Base-by-base conservation (phyloP, 805 yeast genomes). In the Saturnispora saitoi region DNA sequence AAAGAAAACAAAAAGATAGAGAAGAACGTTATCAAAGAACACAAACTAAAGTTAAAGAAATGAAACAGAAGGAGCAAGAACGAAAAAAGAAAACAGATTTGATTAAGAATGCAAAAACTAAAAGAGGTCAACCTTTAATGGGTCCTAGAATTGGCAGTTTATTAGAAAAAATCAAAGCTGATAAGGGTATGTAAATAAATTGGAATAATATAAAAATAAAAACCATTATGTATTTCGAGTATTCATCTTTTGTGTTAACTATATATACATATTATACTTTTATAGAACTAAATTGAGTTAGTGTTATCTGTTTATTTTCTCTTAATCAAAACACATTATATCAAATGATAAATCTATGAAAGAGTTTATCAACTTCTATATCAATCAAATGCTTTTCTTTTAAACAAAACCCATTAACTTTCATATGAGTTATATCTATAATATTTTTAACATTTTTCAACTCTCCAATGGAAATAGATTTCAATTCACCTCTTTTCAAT, bases 101-200 rank as follows among this genome's bases (percentile, higher is more conserved):
- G 20, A 56, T 81, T 45, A 67, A 71, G 8, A 70, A 74, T 50
- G 56, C 67, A 7, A 80, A 70, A 52, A 90, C 95, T 1, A 71
- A 72, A 57, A 61, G 69, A 3, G 98, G 98, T 0, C 98, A 90
- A 63, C 97, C 97, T 2, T 66, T 78, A 41, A 86, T 90, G 91
- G 96, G 88, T 0, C 95, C 96, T 14, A 77, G 95, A 64, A 86
- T 90, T 50, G 82, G 79, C 48, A 77, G 80, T 56, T 69, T 90
- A 40, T 70, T 90, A 43, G 93, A 84, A 47, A 86, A 88, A 64
- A 86, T 90, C 52, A 80, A 77, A 59, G 54, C 49, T n/a, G 52
- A 51, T 22, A 53, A 53, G 40, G 43, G 44, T 22, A 22, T 39
- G n/a, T 45, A 19, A 32, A 11, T 31, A 20, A 24, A 30, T 14